Conservation (phyloP, 2,329 filamentous ascomycete genomes). For the Aspergillus sp. region DNA sequence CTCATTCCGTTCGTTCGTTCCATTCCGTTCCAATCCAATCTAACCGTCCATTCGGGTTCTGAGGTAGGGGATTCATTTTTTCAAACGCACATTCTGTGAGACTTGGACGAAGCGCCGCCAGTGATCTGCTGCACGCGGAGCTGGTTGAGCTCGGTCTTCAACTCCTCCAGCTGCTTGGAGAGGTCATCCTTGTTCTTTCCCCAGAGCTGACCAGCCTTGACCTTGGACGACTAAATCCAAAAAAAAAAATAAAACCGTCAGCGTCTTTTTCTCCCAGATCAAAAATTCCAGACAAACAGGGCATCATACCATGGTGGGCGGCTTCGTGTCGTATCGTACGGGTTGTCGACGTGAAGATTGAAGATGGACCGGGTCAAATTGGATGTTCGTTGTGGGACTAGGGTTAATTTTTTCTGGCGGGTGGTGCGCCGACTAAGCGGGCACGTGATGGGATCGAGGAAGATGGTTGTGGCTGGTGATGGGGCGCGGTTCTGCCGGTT, state of each 20-base stretch:
- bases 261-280: constrained; percentile 4
- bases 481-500: constrained; percentile 7
- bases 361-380: constrained; percentile 42
- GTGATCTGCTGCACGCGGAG: constrained; percentile 98
- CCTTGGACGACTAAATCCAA: constrained; percentile 61
- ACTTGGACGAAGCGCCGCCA: constrained; percentile 87
- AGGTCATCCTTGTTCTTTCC: constrained; percentile 99
- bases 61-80: constrained; percentile 14
- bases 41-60: constrained; percentile 10
- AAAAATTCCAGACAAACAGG: neutral
- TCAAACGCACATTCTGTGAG: constrained; percentile 86
- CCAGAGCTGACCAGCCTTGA: constrained; percentile 97
- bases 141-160: constrained; percentile 95
- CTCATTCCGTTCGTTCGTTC: neutral
- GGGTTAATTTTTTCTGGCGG: constrained; percentile 39
- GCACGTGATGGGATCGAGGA: constrained; percentile 21
- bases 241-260: constrained; percentile 23
- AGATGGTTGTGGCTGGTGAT: constrained; percentile 9
- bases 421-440: constrained; percentile 32
- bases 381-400: constrained; percentile 46
- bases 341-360: constrained; percentile 46
- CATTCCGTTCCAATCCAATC: neutral
- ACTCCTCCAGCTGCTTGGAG: constrained; percentile 88
- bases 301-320: constrained; percentile 45
- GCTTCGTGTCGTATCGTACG: constrained; percentile 45